Evolutionary conservation across 192 early-diverging fungal genomes (phyloP), one percentile per base, ranked within the genome.

Genomic region (Phycomyces nitens): DNA sequence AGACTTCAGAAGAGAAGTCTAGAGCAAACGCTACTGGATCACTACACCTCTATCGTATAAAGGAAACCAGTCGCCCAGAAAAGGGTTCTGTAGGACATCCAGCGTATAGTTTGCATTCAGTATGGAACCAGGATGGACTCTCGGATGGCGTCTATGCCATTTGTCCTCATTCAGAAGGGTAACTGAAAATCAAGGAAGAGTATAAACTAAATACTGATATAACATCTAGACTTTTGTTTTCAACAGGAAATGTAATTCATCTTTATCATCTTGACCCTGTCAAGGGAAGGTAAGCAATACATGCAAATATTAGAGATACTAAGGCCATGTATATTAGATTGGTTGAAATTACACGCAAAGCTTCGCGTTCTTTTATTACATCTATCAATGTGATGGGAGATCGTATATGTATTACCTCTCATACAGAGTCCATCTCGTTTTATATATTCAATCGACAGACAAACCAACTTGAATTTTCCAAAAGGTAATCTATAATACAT

Each of bases 91-190:
- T 14, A 9, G 15, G 8, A 34, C 20, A 43, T 2, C 49, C n/a
- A 50, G 10, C 10, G 49, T 16, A 20, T 44, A 41, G 41, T 15
- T 27, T 72, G 14, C 58, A 56, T 5, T 39, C 26, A 20, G 70
- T 66, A 20, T 72, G 70, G 70, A 49, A 60, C 2, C 51, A 66
- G 24, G 56, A 65, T 41, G 39, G 49, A 0, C 23, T 66, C n/a
- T 64, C 58, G 20, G 64, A 59, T 29, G 70, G 58, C 9, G 64
- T 72, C 7, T 53, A 54, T 3, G 53, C 70, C 18, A 60, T 72
- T 1, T 66, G 70, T 52, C 62, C 62, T 23, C 70, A 66, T 61
- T n/a, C 63, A 3, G 52, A 22, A 5, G 60, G 63, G 70, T 71
- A 71, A 56, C 15, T 40, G 2, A 51, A 18, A n/a, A 0, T 16